Base-by-base conservation (phyloP, 2,329 filamentous ascomycete species). In the Colletotrichum sp. region DNA sequence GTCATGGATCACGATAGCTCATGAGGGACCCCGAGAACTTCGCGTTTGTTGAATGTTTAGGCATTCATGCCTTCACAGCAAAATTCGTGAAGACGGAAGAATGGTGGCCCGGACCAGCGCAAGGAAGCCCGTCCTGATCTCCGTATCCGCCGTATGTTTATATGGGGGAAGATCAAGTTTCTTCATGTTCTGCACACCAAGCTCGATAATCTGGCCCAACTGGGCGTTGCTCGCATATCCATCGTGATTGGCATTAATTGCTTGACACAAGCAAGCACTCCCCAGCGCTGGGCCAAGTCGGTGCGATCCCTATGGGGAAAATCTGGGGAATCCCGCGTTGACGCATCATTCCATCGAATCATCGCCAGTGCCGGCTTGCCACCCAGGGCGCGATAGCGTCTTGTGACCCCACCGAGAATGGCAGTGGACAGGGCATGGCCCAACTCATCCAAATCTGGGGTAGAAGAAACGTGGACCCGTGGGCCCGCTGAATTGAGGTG, bases 381-480 rank as follows among this genome's bases (percentile, higher is more conserved):
- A 52, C 28, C 12, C 52, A 7, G 8, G 3, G 28, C 16, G 65
- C 12, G 34, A 61, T 30, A 21, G 24, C n/a, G 16, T 58, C 72
- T 75, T 26, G 32, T 72, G 73, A 64, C 64, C 64, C 73, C 73
- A 72, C 73, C 52, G 38, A 63, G 6, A 24, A 36, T 48, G 38
- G 38, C 34, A 64, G 15, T 34, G 55, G 18, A 38, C 34, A 67
- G 61, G n/a, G 61, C 61, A 58, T 75, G 67, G 43, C 24, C 63
- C 10, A 10, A 67, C 18, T 16, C 32, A 26, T 75, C 57, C 38
- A 43, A 68, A 64, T 68, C 13, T 18, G 58, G 55, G 68, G 69
- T 55, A 66, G n/a, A 18, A 28, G 10, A 52, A 52, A n/a, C 52
- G 9, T 60, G 66, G 52, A 61, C 10, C 58, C 32, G 32, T 28